Conservation (phyloP, 257 asterid genomes). For the Craterostigma plantagineum region DNA sequence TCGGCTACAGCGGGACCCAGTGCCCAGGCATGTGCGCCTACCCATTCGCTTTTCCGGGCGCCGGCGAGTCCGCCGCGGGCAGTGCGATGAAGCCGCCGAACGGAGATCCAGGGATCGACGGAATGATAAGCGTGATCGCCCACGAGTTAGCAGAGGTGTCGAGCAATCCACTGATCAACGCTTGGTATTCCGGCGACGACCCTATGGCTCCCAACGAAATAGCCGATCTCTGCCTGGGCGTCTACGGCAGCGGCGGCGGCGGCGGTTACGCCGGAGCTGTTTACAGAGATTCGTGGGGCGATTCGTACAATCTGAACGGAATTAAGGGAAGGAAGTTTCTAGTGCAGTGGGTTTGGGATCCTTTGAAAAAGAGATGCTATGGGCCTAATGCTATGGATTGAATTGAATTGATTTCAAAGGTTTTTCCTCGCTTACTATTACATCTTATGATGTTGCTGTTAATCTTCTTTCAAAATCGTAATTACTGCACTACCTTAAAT, state of each 20-base stretch:
- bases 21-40: slow-evolving; percentile 66
- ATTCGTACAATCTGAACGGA: slow-evolving; percentile 49
- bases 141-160: slow-evolving; percentile 71
- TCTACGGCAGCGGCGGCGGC: slow-evolving; percentile 66
- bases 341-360: slow-evolving; percentile 83
- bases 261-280: slow-evolving; percentile 54
- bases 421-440: too few relatives aligned
- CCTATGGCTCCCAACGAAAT: slow-evolving; percentile 60
- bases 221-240: slow-evolving; percentile 53
- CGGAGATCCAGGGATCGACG: slow-evolving; percentile 47
- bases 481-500: too few relatives aligned
- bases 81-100: slow-evolving; percentile 41
- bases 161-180: slow-evolving; percentile 50
- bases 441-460: too few relatives aligned
- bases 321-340: slow-evolving; percentile 52
- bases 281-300: slow-evolving; percentile 33
- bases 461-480: too few relatives aligned
- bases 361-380: slow-evolving; percentile 31
- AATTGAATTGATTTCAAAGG: not conserved
- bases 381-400: slow-evolving; percentile 66
- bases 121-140: slow-evolving; percentile 77
- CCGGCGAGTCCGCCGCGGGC: slow-evolving; percentile 18
- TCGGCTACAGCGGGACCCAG: slow-evolving; percentile 52
- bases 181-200: slow-evolving; percentile 67
- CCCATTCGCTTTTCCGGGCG: slow-evolving; percentile 45